These are phyloP conservation scores for Calendula officinalis DNA, from an alignment of 129 eudicot species.

Conservation along the genomic window DNA sequence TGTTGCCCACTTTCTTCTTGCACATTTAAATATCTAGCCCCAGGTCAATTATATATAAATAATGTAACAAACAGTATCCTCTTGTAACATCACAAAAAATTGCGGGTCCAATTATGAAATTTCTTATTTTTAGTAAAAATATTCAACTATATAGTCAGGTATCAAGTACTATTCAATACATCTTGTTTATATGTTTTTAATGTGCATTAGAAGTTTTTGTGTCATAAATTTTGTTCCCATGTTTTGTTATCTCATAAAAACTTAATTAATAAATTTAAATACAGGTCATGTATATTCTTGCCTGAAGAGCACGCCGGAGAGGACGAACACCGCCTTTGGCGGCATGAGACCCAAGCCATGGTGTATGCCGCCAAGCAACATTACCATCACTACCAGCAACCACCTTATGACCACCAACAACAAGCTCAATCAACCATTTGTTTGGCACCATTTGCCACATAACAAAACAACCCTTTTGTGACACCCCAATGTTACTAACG, in stretches of 20 bases:
- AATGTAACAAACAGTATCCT: background rate
- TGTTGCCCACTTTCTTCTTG: slow-evolving; percentile 32
- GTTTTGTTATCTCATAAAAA: background rate
- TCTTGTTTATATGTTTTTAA: slow-evolving; percentile 8
- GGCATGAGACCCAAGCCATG: slow-evolving; percentile 88
- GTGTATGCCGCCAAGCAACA: slow-evolving; percentile 95
- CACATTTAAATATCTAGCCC: slow-evolving; percentile 28
- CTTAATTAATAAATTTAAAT: slow-evolving; percentile 4
- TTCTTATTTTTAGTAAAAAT: background rate
- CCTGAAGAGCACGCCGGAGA: slow-evolving; percentile 88
- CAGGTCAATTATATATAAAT: slow-evolving; percentile 8
- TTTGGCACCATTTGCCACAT: slow-evolving; percentile 92
- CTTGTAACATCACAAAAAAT: slow-evolving; percentile 21
- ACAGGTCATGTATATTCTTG: slow-evolving; percentile 28
- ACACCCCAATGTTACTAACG: slow-evolving; percentile 18
- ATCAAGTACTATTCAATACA: background rate
- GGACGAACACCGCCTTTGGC: slow-evolving; percentile 94
- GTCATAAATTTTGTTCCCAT: background rate
- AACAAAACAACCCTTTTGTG: slow-evolving; percentile 76
- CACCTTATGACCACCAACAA: slow-evolving; percentile 72
- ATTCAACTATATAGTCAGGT: background rate
- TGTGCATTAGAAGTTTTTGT: background rate
- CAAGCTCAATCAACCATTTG: slow-evolving; percentile 86
- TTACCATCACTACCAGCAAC: slow-evolving; percentile 92
- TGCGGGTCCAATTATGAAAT: slow-evolving; percentile 21